phyloP scores from a whole-genome alignment of 2,329 filamentous ascomycete genomes.

The Aspergillus udagawae region DNA sequence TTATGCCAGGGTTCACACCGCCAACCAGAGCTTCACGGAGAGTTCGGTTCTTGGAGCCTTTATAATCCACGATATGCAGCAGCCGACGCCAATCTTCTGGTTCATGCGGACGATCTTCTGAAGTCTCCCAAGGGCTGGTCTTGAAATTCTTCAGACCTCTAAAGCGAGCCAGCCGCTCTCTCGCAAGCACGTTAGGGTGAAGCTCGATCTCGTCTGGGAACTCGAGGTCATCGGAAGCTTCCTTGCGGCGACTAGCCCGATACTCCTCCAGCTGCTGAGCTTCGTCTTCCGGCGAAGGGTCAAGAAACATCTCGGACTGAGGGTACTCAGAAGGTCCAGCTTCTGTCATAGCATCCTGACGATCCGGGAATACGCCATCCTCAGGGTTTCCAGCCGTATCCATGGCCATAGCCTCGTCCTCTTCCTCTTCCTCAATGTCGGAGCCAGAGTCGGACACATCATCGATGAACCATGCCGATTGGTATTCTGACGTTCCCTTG shows the following conservation, averaged over 20 bases:
- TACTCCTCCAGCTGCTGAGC: conserved; percentile 78
- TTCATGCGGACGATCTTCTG: conserved; percentile 80
- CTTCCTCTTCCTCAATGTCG: conserved; percentile 72
- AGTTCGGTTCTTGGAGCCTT: conserved; percentile 70
- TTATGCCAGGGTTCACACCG: conserved; percentile 76
- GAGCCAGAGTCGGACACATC: conserved; percentile 81
- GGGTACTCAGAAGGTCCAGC: conserved; percentile 83
- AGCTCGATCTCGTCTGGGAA: conserved; percentile 98
- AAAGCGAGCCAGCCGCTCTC: conserved; percentile 81
- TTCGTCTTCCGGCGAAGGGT: conserved; percentile 75
- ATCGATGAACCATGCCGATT: conserved; percentile 87
- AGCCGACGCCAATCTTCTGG: conserved; percentile 86
- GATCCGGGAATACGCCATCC: conserved; percentile 66
- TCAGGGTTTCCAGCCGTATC: conserved; percentile 64
- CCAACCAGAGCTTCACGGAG: conserved; percentile 82
- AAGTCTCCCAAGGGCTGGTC: conserved; percentile 81
- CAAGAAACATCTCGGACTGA: conserved; percentile 87
- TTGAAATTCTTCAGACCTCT: conserved; percentile 87
- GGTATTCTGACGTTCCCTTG: conserved; percentile 88
- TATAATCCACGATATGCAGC: conserved; percentile 85
- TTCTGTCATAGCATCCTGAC: conserved; percentile 62
- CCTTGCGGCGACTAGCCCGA: conserved; percentile 70
- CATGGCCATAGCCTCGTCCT: conserved; percentile 51
- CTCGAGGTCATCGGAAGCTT: conserved; percentile 85
- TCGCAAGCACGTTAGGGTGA: conserved; percentile 77